Conservation (phyloP, 768 basidiomycete genomes). For the Clitopilus passeckerianus region DNA sequence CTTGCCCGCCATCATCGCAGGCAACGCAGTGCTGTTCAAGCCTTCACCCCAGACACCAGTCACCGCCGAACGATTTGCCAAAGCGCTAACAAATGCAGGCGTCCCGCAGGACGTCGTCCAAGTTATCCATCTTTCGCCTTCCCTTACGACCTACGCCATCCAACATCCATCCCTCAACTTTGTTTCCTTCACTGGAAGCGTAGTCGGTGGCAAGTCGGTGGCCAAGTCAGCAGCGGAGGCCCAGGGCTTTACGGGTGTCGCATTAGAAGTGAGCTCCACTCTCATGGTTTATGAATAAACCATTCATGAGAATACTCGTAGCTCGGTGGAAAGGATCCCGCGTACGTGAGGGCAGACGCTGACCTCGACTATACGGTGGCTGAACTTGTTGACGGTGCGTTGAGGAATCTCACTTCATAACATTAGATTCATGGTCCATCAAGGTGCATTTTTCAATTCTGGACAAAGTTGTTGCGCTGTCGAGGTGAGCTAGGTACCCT, state of each 20-base stretch:
- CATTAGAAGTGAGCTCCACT: constrained; percentile 57
- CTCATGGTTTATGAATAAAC: background rate
- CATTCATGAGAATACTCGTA: constrained; percentile 20
- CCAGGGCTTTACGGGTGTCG: constrained; percentile 79
- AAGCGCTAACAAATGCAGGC: constrained; percentile 69
- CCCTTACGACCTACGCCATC: constrained; percentile 54
- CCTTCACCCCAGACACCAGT: constrained; percentile 96
- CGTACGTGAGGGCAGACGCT: constrained; percentile 87
- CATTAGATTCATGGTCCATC: background rate
- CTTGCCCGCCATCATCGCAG: constrained; percentile 85
- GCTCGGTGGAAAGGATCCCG: constrained; percentile 98
- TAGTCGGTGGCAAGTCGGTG: constrained; percentile 70
- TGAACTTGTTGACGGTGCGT: constrained; percentile 85
- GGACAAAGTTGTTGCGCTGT: constrained; percentile 96
- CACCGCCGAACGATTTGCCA: constrained; percentile 74
- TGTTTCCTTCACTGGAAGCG: constrained; percentile 87
- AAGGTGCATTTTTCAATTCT: constrained; percentile 93
- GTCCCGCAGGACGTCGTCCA: constrained; percentile 73
- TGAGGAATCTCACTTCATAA: background rate
- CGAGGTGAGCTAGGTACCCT: constrained; percentile 49
- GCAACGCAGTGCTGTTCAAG: constrained; percentile 89
- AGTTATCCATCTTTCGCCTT: constrained; percentile 68
- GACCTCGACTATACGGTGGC: constrained; percentile 77
- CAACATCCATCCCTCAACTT: constrained; percentile 69
- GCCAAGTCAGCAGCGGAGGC: constrained; percentile 64